Evolutionary conservation across 2,329 filamentous ascomycete species (phyloP), one percentile per base, ranked within the genome.

Genomic region (Fusarium duplospermum): DNA sequence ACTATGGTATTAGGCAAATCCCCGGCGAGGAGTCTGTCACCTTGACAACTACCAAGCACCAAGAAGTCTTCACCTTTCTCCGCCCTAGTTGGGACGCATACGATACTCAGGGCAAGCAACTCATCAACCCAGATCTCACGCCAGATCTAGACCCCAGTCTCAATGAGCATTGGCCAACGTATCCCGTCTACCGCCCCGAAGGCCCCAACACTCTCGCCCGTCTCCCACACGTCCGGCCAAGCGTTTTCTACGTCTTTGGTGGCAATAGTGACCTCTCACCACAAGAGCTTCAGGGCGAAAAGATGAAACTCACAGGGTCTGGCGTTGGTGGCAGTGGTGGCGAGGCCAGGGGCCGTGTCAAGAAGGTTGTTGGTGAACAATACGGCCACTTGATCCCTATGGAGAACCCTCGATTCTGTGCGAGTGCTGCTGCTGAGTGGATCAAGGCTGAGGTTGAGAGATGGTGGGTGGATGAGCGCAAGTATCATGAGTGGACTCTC

Each of bases 361-460:
- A 86, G 65, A 87, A 91, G 73, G 87, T 93, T 6, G 85, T 90
- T 18, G 82, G 96, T 9, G 83, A 92, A 31, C 88, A 88, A 0
- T 86, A 88, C 7, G 94, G 95, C 0, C 96, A 98, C 82, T 82
- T 98, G 47, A 89, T 98, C 31, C 93, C 95, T 0, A 93, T 98
- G 89, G 95, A 98, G 82, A 88, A 89, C 42, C 93, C 93, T 0
- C 84, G 78, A 3, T 86, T 89, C 77, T 93, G 92, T 71, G 95
- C 94, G 2, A 85, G 88, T 67, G 82, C 88, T 20, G 87, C 89
- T 0, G 88, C 87, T 0, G 79, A 80, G 29, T 94, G 91, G 86
- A 81, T 93, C 64, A 85, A 81, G 0, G 77, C 79, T n/a, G 90
- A 93, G 79, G 73, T 93, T 72, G 80, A 83, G 47, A 81, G 85